A percentile compares a stretch with the other conserved stretches of the same genome.
phyloP scores from a whole-genome alignment of 306 rosid genomes.

The Begonia peltatifolia region DNA sequence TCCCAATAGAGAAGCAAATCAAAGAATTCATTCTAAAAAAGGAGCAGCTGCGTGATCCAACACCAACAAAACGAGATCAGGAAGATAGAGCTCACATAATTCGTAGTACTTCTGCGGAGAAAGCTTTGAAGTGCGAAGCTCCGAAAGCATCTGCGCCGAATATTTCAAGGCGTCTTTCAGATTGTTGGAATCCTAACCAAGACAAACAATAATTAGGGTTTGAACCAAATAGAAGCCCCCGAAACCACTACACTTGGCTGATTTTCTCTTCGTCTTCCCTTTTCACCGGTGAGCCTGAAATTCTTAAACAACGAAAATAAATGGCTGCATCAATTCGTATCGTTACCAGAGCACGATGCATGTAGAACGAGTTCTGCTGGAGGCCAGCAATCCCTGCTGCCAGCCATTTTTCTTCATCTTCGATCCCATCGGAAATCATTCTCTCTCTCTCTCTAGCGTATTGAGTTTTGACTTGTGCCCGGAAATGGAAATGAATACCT shows the following conservation, averaged over 20 bases:
- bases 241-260: no score
- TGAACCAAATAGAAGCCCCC: not conserved
- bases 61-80: constrained; percentile 19
- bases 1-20: no score
- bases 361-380: constrained; percentile 89
- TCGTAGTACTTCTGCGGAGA: constrained; percentile 95
- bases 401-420: constrained; percentile 87
- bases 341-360: constrained; percentile 95
- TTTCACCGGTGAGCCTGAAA: not conserved
- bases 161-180: constrained; percentile 88
- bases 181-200: constrained; percentile 74
- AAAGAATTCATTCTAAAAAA: no score
- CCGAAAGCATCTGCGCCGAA: constrained; percentile 98
- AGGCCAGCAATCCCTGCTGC: constrained; percentile 98
- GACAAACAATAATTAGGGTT: constrained; percentile 8
- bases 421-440: constrained; percentile 71
- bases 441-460: constrained; percentile 8
- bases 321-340: constrained; percentile 2
- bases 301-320: not conserved
- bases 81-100: constrained; percentile 47
- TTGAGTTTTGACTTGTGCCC: no score
- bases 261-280: not conserved
- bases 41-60: constrained; percentile 4
- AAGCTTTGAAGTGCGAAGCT: constrained; percentile 91
- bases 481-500: no score